phyloP scores from a whole-genome alignment of 306 rosid genomes.

The Vigna angularis region DNA sequence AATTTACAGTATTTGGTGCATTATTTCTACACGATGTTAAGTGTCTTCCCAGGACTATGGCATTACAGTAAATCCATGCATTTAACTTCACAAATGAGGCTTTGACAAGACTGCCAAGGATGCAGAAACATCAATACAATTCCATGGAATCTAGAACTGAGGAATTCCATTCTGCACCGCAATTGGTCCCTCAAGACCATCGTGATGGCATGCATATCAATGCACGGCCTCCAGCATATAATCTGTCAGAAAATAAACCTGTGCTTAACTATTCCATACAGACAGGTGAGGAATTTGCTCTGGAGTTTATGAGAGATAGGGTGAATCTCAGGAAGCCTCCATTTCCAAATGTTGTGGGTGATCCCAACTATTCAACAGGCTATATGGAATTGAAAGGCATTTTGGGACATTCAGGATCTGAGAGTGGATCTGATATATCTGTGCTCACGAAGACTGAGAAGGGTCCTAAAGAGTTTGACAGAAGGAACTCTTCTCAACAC shows the following conservation, averaged over 20 bases:
- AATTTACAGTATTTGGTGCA: conserved; percentile 20
- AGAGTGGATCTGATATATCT: conserved; percentile 65
- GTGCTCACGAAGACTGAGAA: conserved; percentile 59
- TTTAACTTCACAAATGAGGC: conserved; percentile 41
- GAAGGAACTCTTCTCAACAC: conserved; percentile 53
- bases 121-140: conserved; percentile 62
- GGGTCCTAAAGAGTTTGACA: conserved; percentile 65
- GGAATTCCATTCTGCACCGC: conserved; percentile 63
- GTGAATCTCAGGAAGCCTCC: conserved; percentile 69
- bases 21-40: conserved; percentile 27
- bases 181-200: conserved; percentile 63
- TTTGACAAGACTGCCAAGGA: conserved; percentile 54
- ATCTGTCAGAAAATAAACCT: conserved; percentile 63
- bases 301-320: conserved; percentile 93
- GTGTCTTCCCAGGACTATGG: conserved; percentile 20
- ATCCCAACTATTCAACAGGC: conserved; percentile 63
- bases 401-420: conserved; percentile 68
- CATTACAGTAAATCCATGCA: conserved; percentile 40
- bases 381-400: conserved; percentile 66
- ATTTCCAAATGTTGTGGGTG: conserved; percentile 62
- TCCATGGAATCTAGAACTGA: conserved; percentile 68
- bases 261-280: conserved; percentile 85
- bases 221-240: conserved; percentile 66
- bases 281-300: conserved; percentile 90
- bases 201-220: conserved; percentile 60